Evolutionary conservation across 495 filamentous ascomycete species (phyloP).

Genomic region (Poronia punctata): DNA sequence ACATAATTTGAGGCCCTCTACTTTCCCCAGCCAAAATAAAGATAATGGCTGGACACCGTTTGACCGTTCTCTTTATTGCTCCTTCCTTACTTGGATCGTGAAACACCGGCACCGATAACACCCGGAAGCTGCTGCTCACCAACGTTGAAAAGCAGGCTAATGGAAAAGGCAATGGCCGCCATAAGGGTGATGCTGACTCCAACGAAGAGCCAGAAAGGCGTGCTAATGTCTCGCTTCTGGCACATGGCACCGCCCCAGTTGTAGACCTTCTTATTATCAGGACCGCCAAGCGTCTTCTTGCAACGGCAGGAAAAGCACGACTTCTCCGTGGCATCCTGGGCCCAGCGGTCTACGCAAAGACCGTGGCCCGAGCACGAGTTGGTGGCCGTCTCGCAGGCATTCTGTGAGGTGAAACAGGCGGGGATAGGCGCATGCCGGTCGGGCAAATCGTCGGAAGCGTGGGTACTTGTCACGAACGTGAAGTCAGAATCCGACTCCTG

Average conservation of each 20-base stretch:
- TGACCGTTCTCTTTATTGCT: neutral
- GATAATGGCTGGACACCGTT: neutral
- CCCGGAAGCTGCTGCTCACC: constrained; percentile 74
- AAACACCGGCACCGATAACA: constrained; percentile 82
- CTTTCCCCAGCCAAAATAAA: neutral
- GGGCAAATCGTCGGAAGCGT: constrained; percentile 19
- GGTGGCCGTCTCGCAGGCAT: constrained; percentile 55
- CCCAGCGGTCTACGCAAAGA: constrained; percentile 55
- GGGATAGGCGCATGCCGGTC: constrained; percentile 27
- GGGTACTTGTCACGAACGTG: constrained; percentile 15
- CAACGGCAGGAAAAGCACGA: constrained; percentile 77
- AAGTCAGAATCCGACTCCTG: constrained; percentile 2
- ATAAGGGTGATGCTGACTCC: constrained; percentile 61
- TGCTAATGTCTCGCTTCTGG: constrained; percentile 85
- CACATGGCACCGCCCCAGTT: constrained; percentile 81
- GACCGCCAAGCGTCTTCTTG: constrained; percentile 39
- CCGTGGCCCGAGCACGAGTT: constrained; percentile 73
- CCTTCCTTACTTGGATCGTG: constrained; percentile 44
- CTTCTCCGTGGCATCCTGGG: constrained; percentile 21
- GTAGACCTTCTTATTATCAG: constrained; percentile 25
- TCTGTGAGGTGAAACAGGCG: constrained; percentile 57
- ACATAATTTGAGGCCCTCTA: too few relatives aligned
- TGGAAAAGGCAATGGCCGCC: constrained; percentile 52
- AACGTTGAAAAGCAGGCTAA: constrained; percentile 71
- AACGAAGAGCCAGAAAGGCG: constrained; percentile 76